Base-by-base conservation (phyloP, 2,329 filamentous ascomycete genomes). In the Exophiala lecanii-corni region DNA sequence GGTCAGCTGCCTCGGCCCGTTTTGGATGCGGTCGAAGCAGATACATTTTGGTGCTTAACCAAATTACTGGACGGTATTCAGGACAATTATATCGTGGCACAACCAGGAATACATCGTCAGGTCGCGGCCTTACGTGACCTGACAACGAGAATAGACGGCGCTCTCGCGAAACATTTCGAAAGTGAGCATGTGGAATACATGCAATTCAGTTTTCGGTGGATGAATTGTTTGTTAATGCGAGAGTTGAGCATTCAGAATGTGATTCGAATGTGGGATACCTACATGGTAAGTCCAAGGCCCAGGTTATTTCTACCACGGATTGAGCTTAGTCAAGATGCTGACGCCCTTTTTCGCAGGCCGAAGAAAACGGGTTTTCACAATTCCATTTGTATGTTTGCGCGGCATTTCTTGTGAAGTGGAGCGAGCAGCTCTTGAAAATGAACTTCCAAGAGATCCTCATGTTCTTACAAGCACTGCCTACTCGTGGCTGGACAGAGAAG, bases 211-310 rank as follows among this genome's bases (percentile, higher is more conserved):
- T 98, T 98, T 63, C 78, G 92, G 43, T 98, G 92, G 92, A 98
- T 98, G 92, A 98, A 98, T 60, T 98, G 92, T 64, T 78, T 98
- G 39, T 73, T 98, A 53, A 98, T 98, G 92, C 79, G 92, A 51
- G 92, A 98, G 68, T 86, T 98, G 53, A 95, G 86, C 61, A 91
- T 98, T 44, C 86, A 83, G 63, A 97, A 96, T 62, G 96, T 89
- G 1, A 94, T 98, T 52, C 78, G 92, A 56, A 98, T 98, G 92
- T 98, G 92, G 92, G 92, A 98, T 66, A 98, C 92, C 18, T 98
- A 98, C 69, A 78, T 98, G 70, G 91, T 96, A 72, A 62, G 81
- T 68, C n/a, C n/a, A n/a, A n/a, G n/a, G n/a, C n/a, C n/a, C n/a
- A n/a, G n/a, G n/a, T n/a, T n/a, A n/a, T n/a, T n/a, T n/a, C n/a